These are phyloP conservation scores for Helicocarpus griseus DNA, from an alignment of 2,329 filamentous ascomycete genomes.

Conservation along the genomic window DNA sequence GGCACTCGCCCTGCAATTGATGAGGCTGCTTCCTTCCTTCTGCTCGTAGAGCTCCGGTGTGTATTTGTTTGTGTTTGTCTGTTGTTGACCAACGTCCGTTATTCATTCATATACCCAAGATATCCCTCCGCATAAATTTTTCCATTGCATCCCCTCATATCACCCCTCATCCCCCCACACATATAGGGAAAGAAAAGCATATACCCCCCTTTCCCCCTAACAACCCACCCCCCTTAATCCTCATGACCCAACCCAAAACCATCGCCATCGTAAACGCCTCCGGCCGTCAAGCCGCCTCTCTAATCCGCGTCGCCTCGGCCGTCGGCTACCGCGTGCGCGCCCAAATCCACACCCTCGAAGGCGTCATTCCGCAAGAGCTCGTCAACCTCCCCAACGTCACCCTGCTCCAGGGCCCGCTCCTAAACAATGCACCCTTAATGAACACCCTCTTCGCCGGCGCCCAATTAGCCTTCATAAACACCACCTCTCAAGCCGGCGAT, in stretches of 20 bases:
- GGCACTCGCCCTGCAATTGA: neutral
- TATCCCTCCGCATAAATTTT: neutral
- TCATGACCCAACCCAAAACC: conserved; percentile 48
- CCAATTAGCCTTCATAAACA: conserved; percentile 93
- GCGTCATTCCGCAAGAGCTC: conserved; percentile 81
- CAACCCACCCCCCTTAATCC: conserved; percentile 9
- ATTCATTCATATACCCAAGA: neutral
- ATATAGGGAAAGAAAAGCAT: no score
- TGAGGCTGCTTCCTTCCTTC: neutral
- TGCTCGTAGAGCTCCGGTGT: conserved; percentile 1
- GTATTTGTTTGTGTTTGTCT: neutral
- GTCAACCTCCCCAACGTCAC: conserved; percentile 72
- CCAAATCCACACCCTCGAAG: conserved; percentile 78
- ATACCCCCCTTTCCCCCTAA: neutral
- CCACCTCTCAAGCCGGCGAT: conserved; percentile 82
- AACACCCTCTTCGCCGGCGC: conserved; percentile 70
- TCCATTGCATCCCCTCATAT: neutral
- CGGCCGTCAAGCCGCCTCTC: conserved; percentile 87
- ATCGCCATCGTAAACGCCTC: conserved; percentile 94
- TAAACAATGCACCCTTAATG: conserved; percentile 65
- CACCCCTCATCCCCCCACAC: no score
- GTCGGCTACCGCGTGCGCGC: conserved; percentile 90
- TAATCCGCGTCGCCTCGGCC: conserved; percentile 87
- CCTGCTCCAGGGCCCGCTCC: conserved; percentile 54
- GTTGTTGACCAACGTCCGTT: no score